phyloP scores from a whole-genome alignment of 805 yeast species.

The Candida chauliodis region DNA sequence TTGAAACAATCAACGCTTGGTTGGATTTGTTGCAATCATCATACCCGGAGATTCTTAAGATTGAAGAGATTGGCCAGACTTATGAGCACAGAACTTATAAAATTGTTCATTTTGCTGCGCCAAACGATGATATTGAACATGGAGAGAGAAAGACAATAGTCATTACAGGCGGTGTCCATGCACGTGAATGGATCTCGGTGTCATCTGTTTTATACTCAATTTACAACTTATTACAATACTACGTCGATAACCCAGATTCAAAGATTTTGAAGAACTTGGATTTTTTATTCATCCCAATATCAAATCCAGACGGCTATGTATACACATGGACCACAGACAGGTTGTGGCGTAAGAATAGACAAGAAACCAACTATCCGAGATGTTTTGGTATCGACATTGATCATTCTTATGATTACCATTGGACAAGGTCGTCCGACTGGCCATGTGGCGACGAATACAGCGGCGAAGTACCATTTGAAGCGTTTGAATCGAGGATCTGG shows the following conservation, averaged over 20 bases:
- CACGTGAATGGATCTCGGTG: constrained; percentile 85
- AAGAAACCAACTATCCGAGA: constrained; percentile 55
- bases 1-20: constrained; percentile 72
- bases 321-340: constrained; percentile 79
- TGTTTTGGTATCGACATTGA: constrained; percentile 87
- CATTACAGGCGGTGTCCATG: constrained; percentile 81
- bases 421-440: constrained; percentile 56
- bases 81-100: constrained; percentile 69
- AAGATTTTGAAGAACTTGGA: constrained; percentile 52
- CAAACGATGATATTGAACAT: constrained; percentile 38
- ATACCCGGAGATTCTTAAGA: constrained; percentile 58
- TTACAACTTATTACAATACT: constrained; percentile 33
- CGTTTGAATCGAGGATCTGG: constrained; percentile 39
- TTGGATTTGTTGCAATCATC: constrained; percentile 55
- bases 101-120: constrained; percentile 57
- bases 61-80: constrained; percentile 72
- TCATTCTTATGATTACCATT: constrained; percentile 75
- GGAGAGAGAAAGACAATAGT: constrained; percentile 58
- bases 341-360: constrained; percentile 87
- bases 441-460: constrained; percentile 84
- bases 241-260: constrained; percentile 30
- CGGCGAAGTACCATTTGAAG: constrained; percentile 70
- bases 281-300: constrained; percentile 74
- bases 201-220: constrained; percentile 61
- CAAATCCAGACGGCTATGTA: constrained; percentile 89